These are phyloP conservation scores for Phytomonas sp. DNA, from an alignment of 208 protist genomes.

Conservation along the genomic window DNA sequence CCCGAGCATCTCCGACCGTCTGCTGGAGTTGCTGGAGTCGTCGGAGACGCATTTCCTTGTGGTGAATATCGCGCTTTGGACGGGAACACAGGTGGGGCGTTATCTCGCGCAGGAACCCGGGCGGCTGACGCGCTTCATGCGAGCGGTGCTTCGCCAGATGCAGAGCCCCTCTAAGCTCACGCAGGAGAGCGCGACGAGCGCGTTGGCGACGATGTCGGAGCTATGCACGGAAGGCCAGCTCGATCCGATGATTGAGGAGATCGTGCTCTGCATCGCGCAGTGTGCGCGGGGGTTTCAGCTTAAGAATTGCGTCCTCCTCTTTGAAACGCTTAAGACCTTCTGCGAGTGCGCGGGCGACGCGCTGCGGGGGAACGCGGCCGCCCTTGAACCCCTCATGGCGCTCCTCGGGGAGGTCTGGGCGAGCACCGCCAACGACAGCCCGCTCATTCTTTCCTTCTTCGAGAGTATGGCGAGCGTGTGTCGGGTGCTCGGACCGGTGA, in stretches of 20 bases:
- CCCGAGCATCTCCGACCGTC: conserved; percentile 49
- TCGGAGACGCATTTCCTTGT: conserved; percentile 81
- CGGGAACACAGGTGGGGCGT: conserved; percentile 55
- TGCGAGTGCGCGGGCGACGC: conserved; percentile 40
- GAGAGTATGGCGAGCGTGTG: conserved; percentile 72
- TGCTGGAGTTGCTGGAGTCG: conserved; percentile 68
- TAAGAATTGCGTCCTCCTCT: conserved; percentile 80
- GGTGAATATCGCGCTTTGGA: conserved; percentile 87
- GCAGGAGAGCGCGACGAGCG: conserved; percentile 59
- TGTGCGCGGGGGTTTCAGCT: conserved; percentile 79
- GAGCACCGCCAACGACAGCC: conserved; percentile 51
- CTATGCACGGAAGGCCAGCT: conserved; percentile 44
- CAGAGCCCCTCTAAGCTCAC: conserved; percentile 77
- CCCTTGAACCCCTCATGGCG: conserved; percentile 34
- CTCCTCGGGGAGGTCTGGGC: conserved; percentile 62
- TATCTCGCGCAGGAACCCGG: conserved; percentile 36
- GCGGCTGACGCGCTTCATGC: conserved; percentile 32
- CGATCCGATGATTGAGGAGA: conserved; percentile 19
- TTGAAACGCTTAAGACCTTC: conserved; percentile 60
- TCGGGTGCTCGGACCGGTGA: conserved; percentile 38
- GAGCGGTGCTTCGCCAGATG: conserved; percentile 59
- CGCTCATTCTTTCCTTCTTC: conserved; percentile 73
- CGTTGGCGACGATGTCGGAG: conserved; percentile 42
- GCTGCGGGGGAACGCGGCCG: conserved; percentile 29
- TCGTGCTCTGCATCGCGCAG: conserved; percentile 34